Evolutionary conservation across 495 filamentous ascomycete genomes (phyloP), one percentile per base, ranked within the genome.

Genomic region (Parathielavia hyrcaniae): DNA sequence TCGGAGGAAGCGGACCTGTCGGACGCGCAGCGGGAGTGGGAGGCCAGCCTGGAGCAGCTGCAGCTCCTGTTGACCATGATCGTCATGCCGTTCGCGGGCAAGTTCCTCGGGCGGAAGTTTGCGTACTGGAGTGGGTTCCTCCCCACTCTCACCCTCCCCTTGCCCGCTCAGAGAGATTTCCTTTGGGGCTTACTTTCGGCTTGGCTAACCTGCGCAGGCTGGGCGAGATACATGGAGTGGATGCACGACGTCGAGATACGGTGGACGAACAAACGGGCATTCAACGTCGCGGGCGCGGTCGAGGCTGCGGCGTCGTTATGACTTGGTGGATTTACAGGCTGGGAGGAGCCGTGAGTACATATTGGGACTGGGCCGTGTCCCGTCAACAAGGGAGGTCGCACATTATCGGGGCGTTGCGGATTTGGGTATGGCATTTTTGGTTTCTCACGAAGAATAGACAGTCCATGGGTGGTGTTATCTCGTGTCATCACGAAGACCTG

Each of bases 51-150:
- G 61, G 88, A 96, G 74, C 93, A 98, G 73, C 72, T 97, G 47
- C 89, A 98, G 77, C 75, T 98, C 50, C 76, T 98, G 45, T 69
- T 97, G 67, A 92, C 86, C 9, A 95, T 98, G 89, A 88, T 97
- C 17, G 67, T 96, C 63, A 86, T 97, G 39, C 93, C 93, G 17
- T 96, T 92, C 69, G 73, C 90, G 51, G 93, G 93, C 20, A 97
- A 96, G 70, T 97, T 90, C 71, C 77, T 97, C 64, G 93, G 93
- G 40, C 79, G 93, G 70, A 90, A 85, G 73, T 95, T 89, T 76
- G 93, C 93, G 51, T 97, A 97, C 73, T 97, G 90, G 90, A 86
- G 93, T 97, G 71, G 66, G 86, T 81, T 14, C 3, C 12, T n/a
- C n/a, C n/a, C n/a, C n/a, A n/a, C n/a, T n/a, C n/a, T n/a, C n/a